phyloP scores from a whole-genome alignment of 2,329 filamentous ascomycete genomes.

The Fusarium dlaminii region DNA sequence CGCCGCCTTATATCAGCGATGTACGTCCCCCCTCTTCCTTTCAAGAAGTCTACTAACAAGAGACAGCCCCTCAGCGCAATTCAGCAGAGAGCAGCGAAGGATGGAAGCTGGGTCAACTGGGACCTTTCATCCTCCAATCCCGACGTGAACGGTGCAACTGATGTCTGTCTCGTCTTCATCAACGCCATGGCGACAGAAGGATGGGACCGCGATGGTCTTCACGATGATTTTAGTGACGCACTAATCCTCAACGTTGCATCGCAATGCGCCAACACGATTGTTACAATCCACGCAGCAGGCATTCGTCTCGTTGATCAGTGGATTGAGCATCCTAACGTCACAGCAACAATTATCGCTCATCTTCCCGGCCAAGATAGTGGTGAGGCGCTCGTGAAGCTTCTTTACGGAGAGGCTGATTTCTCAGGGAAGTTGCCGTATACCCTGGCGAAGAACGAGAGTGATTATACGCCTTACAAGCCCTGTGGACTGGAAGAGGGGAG shows the following conservation, averaged over 20 bases:
- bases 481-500: constrained; percentile 56
- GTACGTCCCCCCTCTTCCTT: constrained; percentile 39
- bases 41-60: neutral
- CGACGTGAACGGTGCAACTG: constrained; percentile 51
- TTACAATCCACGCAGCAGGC: constrained; percentile 71
- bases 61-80: constrained; percentile 49
- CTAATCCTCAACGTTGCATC: constrained; percentile 68
- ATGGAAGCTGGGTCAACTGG: constrained; percentile 66
- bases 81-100: constrained; percentile 61
- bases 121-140: constrained; percentile 49
- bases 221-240: constrained; percentile 73
- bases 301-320: constrained; percentile 69
- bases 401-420: constrained; percentile 65
- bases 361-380: constrained; percentile 75
- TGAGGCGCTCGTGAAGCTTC: constrained; percentile 61
- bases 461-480: constrained; percentile 53
- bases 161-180: constrained; percentile 83
- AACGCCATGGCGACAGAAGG: constrained; percentile 84
- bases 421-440: constrained; percentile 72
- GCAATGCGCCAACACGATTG: constrained; percentile 70
- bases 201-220: constrained; percentile 71
- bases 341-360: constrained; percentile 70
- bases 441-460: constrained; percentile 61
- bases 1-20: constrained; percentile 60
- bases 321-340: constrained; percentile 73